A percentile compares a stretch with the other conserved stretches of the same genome.
Evolutionary conservation across 768 basidiomycete species (phyloP).

Genomic region (Artomyces pyxidatus): DNA sequence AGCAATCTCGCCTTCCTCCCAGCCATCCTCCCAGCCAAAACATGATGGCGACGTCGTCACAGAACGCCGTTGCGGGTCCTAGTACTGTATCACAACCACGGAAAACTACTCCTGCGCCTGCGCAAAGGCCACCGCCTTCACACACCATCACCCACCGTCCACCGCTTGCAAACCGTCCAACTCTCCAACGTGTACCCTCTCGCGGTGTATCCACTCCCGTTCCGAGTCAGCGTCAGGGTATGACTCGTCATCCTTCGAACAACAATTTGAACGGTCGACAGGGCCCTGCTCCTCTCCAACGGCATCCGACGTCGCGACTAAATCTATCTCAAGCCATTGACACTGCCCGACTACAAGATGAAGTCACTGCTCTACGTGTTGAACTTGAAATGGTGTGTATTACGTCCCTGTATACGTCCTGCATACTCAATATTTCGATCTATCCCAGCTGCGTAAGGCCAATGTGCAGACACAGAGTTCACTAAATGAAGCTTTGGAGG

Average conservation of each 20-base stretch:
- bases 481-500: constrained; percentile 10
- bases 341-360: background rate
- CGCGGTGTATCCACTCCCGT: background rate
- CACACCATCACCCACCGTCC: background rate
- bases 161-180: background rate
- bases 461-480: constrained; percentile 8
- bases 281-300: background rate
- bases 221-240: background rate
- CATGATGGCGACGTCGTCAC: too few relatives aligned
- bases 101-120: background rate
- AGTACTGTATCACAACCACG: background rate
- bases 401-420: background rate
- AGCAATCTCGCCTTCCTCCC: background rate
- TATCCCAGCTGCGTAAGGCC: constrained; percentile 4
- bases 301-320: background rate
- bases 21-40: too few relatives aligned
- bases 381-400: constrained; percentile 7
- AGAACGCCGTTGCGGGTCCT: too few relatives aligned
- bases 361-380: background rate
- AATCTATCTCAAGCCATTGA: background rate
- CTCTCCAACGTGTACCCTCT: background rate
- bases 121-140: background rate
- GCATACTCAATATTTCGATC: background rate
- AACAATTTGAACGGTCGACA: background rate
- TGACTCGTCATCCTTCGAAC: background rate